Evolutionary conservation across 345 rosid genomes (phyloP).

Genomic region (Eucalyptus marginata): DNA sequence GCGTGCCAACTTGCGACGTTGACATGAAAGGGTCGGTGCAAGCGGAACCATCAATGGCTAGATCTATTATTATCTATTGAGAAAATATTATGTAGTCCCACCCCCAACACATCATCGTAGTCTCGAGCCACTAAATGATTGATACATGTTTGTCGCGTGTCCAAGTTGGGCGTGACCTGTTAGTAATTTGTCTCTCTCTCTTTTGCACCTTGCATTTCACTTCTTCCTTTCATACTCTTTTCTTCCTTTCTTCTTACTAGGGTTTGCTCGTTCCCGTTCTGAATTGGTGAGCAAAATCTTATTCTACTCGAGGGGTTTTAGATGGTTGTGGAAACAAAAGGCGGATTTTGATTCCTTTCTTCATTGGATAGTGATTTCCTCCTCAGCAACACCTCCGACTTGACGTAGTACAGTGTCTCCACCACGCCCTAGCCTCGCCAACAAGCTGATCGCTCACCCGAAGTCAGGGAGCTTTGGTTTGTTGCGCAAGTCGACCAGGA

Average conservation of each 20-base stretch:
- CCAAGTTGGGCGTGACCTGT: background rate
- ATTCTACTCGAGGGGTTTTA: background rate
- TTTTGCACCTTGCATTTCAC: background rate
- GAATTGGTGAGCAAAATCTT: background rate
- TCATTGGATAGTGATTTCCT: background rate
- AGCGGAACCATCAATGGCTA: background rate
- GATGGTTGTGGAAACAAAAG: background rate
- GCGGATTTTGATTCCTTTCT: background rate
- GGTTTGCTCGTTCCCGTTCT: background rate
- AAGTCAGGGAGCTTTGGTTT: slow-evolving; percentile 61
- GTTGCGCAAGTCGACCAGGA: slow-evolving; percentile 66
- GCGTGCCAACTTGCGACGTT: background rate
- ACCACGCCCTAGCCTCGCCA: slow-evolving; percentile 23
- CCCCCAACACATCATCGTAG: background rate
- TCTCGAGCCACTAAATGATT: background rate
- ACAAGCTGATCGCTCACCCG: slow-evolving; percentile 50
- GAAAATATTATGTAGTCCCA: background rate
- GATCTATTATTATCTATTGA: background rate
- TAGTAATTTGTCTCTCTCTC: background rate
- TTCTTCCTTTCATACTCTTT: background rate
- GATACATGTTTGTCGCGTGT: background rate
- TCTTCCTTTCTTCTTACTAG: background rate
- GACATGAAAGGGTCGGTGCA: background rate
- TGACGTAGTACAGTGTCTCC: slow-evolving; percentile 78
- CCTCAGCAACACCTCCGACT: slow-evolving; percentile 73